Base-by-base conservation (phyloP, 352 stramenopile genomes). In the Globisporangium uncinulatum region DNA sequence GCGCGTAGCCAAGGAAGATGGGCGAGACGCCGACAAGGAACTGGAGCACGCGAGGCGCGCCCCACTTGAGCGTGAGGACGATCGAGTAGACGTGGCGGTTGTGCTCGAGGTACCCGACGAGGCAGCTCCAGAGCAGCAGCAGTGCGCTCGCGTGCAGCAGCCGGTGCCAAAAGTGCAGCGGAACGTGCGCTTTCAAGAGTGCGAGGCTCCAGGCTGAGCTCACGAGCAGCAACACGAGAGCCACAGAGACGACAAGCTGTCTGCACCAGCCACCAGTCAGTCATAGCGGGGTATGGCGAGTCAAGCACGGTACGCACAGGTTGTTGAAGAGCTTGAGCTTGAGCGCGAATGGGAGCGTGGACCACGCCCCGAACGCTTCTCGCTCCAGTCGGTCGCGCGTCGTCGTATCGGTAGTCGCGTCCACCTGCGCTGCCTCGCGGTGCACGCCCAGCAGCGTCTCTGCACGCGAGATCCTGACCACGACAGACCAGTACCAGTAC, bases 21-120 rank as follows among this genome's bases (percentile, higher is more conserved):
- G 87, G 89, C 43, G 82, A 91, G 36, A 96, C 89, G 39, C 89
- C 89, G 2, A 92, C 39, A 55, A 97, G 68, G 69, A 96, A 96
- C 63, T 93, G 83, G 15, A 92, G 52, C 41, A 96, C 86, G 31
- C 86, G 83, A 0, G 89, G 87, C 19, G 84, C 67, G 8, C 79
- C 80, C 79, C 73, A 90, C 36, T 79, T 76, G 56, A 97, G 74
- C 45, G 89, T 97, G 17, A 97, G 61, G n/a, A 97, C 86, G 46
- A 97, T 91, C 50, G 82, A 94, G 67, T 95, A 96, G 51, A 95
- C 83, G 56, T 87, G 69, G 37, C 70, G 74, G 41, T 94, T 93
- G 76, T 96, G 86, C 57, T 94, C 82, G 37, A 96, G 61, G 51
- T 95, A 97, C 41, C 87, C 83, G 20, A 96, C 82, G 5, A 91